Evolutionary conservation across 495 filamentous ascomycete species (phyloP).

Genomic region (Penicillium paxilli): DNA sequence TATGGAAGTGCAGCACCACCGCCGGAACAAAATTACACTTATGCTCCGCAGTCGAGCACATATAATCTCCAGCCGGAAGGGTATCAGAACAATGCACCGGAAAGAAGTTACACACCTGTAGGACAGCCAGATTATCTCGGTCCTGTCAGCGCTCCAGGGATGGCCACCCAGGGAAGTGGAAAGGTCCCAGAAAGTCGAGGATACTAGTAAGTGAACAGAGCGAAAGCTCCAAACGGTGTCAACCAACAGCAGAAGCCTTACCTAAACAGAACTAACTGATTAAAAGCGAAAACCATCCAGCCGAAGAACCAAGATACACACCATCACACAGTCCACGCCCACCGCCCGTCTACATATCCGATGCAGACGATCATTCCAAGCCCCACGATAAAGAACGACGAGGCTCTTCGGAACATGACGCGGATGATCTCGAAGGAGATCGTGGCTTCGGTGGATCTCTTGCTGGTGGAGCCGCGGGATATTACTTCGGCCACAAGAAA

Average conservation of each 20-base stretch:
- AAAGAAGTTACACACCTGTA: slow-evolving; percentile 39
- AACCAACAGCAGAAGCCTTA: not conserved
- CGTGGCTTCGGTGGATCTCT: slow-evolving; percentile 44
- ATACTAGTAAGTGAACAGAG: slow-evolving; percentile 40
- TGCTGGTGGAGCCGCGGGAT: slow-evolving; percentile 48
- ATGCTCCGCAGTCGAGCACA: slow-evolving; percentile 25
- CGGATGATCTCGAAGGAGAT: slow-evolving; percentile 34
- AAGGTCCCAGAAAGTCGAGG: slow-evolving; percentile 32
- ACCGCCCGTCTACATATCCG: slow-evolving; percentile 23
- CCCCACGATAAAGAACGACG: not conserved
- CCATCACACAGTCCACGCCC: slow-evolving; percentile 16
- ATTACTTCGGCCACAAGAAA: slow-evolving; percentile 46
- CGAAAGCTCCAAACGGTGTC: not conserved
- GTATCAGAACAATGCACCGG: slow-evolving; percentile 30
- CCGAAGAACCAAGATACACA: slow-evolving; percentile 19
- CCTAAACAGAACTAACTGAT: too few relatives aligned
- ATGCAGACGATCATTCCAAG: slow-evolving; percentile 6
- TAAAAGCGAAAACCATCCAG: slow-evolving; percentile 15
- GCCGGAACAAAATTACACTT: slow-evolving; percentile 23
- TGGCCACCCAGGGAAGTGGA: slow-evolving; percentile 35
- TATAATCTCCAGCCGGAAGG: slow-evolving; percentile 32
- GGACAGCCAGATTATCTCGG: slow-evolving; percentile 39
- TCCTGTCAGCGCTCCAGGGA: slow-evolving; percentile 48
- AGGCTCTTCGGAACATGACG: slow-evolving; percentile 11
- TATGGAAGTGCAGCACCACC: not conserved